Base-by-base conservation (phyloP, 2,329 filamentous ascomycete genomes). In the Fusarium sp. region DNA sequence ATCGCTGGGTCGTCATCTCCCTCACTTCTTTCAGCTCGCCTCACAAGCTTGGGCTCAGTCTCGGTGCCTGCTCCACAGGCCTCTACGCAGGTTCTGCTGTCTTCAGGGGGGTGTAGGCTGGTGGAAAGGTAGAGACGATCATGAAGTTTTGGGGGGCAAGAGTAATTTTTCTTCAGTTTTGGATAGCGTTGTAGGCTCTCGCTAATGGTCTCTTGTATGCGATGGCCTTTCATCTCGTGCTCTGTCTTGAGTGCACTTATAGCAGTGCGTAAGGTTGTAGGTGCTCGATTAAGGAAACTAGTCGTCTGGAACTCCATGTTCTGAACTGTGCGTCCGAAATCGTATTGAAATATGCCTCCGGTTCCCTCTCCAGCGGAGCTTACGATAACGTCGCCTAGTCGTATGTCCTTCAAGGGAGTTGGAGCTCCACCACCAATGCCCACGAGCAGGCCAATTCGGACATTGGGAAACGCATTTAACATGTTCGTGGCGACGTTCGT, bases 401-500 rank as follows among this genome's bases (percentile, higher is more conserved):
- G 76, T 4, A 82, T 76, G 21, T 82, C 79, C 19, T 78, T 34
- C 16, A 0, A 66, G 7, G 73, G 64, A 7, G 66, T 82, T 65
- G 80, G 80, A 0, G 74, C 79, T 4, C 80, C 80, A 16, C 79
- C 79, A 1, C 75, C 79, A 6, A 79, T 76, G 9, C 79, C 79
- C 2, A 81, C 78, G 62, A 81, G 72, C 4, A 81, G 48, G 0
- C 75, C 73, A 6, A 80, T 62, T 4, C 72, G 53, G 11, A 81
- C 37, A 4, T 76, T 73, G 0, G 70, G 70, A 44, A 79, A 80
- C 48, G 69, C 79, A 4, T 52, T 71, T 0, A 76, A 21, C 70
- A 80, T 77, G n/a, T 76, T 62, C 10, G 45, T 61, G 2, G 72
- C 77, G 1, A 77, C 77, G 1, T 14, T 69, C 1, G 78, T 71